Evolutionary conservation across 2,329 filamentous ascomycete genomes (phyloP), one percentile per base, ranked within the genome.

Genomic region (Alternaria incomplexa): DNA sequence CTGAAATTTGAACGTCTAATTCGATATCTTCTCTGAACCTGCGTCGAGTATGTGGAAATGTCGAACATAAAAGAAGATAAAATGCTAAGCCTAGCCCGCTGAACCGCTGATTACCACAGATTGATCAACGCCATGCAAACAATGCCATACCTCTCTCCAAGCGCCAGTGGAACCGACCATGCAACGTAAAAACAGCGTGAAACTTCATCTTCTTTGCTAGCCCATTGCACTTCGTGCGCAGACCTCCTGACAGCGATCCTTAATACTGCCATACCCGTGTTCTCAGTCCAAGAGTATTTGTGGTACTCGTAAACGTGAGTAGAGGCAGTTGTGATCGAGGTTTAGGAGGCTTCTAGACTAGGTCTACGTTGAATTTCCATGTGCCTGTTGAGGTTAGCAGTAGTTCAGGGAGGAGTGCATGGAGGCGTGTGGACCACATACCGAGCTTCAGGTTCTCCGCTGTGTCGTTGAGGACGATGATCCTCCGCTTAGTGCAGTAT

Each of bases 391-490:
- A 6, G 7, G 60, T 75, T 54, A 74, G 68, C 13, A 53, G 13
- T 23, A 20, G n/a, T 57, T 40, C 52, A 36, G 1, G 5, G 12
- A 52, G 45, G 7, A 4, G 11, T 12, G 17, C 15, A 20, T 23
- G 30, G 17, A 11, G 11, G 5, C 11, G 43, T 45, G 43, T 13
- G 12, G 43, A 17, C 30, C 12, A 85, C 87, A 80, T 85, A 96
- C 95, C 91, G 77, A 92, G 90, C 72, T 92, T 93, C 56, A 99
- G 83, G 73, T 97, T 97, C 69, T 97, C 91, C 1, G 96, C 96
- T 3, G 96, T 98, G 73, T 97, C 93, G 58, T 93, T 93, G 20
- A 99, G 85, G 10, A 99, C 80, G 67, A 98, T 97, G 23, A 97
- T 86, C 47, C 96, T 88, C 57, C 96, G 88, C 81, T 96, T 95